Evolutionary conservation across 441 rosid species (phyloP).

Genomic region (Aleurites moluccanus): DNA sequence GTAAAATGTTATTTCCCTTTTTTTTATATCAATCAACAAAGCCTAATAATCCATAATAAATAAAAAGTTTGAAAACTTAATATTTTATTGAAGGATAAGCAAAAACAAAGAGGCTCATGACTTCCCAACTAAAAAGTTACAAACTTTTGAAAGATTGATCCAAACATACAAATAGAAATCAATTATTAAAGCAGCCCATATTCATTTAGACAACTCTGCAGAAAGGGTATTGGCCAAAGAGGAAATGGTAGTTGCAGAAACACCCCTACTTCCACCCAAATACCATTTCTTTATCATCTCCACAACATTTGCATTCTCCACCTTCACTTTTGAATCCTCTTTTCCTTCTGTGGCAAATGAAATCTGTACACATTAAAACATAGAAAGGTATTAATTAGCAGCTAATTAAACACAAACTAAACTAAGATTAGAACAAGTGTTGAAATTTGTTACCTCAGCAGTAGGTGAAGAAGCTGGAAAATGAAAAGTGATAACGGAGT

Average conservation of each 20-base stretch:
- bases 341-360: conserved; percentile 59
- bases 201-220: conserved; percentile 44
- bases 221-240: conserved; percentile 60
- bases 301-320: conserved; percentile 70
- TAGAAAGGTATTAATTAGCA: neutral
- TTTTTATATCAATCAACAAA: too few species aligned
- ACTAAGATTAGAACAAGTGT: neutral
- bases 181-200: conserved; percentile 18
- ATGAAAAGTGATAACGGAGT: conserved; percentile 64
- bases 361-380: conserved; percentile 37
- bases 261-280: conserved; percentile 72
- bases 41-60: too few species aligned
- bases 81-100: neutral
- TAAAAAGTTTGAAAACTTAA: too few species aligned
- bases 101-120: too few species aligned
- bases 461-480: conserved; percentile 52
- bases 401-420: neutral
- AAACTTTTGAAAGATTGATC: neutral
- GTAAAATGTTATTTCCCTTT: too few species aligned
- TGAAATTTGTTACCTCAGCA: conserved; percentile 46
- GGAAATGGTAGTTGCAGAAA: conserved; percentile 62
- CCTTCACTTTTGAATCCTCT: conserved; percentile 53
- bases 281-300: conserved; percentile 90
- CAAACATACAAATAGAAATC: neutral
- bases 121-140: neutral